A percentile compares a stretch with the other conserved stretches of the same genome.
These are phyloP conservation scores for Axilococcus clingmanii DNA, from an alignment of 139 green algal species.

Conservation along the genomic window DNA sequence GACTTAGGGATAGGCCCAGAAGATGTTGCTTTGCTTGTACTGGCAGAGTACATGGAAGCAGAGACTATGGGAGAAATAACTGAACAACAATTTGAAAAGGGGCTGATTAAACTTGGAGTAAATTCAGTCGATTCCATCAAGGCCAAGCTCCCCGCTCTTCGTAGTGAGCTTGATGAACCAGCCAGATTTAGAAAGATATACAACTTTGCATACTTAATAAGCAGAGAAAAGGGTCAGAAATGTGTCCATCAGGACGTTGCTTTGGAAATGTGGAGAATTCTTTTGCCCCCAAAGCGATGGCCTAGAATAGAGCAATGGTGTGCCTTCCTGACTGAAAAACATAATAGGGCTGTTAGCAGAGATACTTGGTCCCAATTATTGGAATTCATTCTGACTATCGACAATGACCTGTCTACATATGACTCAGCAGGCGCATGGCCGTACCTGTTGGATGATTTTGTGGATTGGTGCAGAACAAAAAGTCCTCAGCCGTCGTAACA, in stretches of 20 bases:
- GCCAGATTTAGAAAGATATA: constrained; percentile 65
- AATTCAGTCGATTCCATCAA: constrained; percentile 63
- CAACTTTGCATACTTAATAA: constrained; percentile 71
- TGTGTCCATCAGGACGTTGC: constrained; percentile 85
- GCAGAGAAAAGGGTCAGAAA: constrained; percentile 87
- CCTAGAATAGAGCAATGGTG: constrained; percentile 64
- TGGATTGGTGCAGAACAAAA: constrained; percentile 21
- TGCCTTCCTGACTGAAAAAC: constrained; percentile 67
- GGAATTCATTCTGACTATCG: constrained; percentile 67
- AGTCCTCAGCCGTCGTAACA: constrained; percentile 1
- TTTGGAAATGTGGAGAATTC: constrained; percentile 85
- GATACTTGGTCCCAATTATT: constrained; percentile 81
- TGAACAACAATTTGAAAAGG: constrained; percentile 57
- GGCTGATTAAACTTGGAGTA: constrained; percentile 45
- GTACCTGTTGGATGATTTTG: constrained; percentile 76
- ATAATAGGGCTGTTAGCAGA: constrained; percentile 65
- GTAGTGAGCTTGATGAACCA: constrained; percentile 45
- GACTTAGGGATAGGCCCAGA: constrained; percentile 71
- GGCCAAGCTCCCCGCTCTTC: constrained; percentile 51
- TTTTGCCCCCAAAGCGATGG: constrained; percentile 50
- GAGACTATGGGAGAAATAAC: constrained; percentile 81
- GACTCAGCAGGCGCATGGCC: constrained; percentile 77
- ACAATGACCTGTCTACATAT: constrained; percentile 71
- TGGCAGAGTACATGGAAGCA: constrained; percentile 43
- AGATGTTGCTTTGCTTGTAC: constrained; percentile 80